Conservation (phyloP, 1,284 basidiomycete genomes). For the Sanghuangporus sanghuang region DNA sequence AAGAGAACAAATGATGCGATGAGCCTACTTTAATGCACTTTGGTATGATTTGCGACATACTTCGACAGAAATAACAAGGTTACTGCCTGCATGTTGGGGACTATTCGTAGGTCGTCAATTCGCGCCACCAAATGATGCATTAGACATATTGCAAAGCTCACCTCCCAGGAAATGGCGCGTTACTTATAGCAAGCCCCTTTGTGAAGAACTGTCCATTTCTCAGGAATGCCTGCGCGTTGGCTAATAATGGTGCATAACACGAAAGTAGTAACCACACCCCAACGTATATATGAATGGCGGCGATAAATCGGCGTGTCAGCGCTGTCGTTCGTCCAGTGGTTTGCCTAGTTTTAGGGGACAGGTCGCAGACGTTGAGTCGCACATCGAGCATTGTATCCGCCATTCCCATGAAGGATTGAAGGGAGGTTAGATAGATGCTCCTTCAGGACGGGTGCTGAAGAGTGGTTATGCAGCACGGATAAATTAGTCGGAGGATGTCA, state of each 20-base stretch:
- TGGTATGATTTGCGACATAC: slow-evolving; percentile 23
- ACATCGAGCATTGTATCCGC: neutral
- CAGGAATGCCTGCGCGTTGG: slow-evolving; percentile 25
- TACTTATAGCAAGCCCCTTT: slow-evolving; percentile 43
- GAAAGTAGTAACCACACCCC: slow-evolving; percentile 12
- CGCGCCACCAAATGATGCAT: neutral
- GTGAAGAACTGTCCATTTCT: slow-evolving; percentile 40
- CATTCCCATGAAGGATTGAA: neutral
- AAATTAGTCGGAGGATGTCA: neutral
- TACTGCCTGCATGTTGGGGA: slow-evolving; percentile 30
- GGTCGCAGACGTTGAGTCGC: neutral
- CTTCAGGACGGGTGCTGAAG: neutral
- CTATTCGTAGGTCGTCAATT: slow-evolving; percentile 18
- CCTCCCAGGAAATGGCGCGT: slow-evolving; percentile 40
- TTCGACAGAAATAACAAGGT: slow-evolving; percentile 39
- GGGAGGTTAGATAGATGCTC: neutral
- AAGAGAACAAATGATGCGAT: neutral
- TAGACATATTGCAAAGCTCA: slow-evolving; percentile 23
- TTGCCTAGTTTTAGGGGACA: neutral
- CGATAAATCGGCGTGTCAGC: neutral
- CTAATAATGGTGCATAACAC: slow-evolving; percentile 4
- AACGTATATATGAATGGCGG: slow-evolving; percentile 11
- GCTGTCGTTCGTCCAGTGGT: neutral
- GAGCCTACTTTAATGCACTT: neutral
- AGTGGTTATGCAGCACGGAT: neutral